phyloP scores from a whole-genome alignment of 768 basidiomycete genomes.

The Lyophyllum decastes region DNA sequence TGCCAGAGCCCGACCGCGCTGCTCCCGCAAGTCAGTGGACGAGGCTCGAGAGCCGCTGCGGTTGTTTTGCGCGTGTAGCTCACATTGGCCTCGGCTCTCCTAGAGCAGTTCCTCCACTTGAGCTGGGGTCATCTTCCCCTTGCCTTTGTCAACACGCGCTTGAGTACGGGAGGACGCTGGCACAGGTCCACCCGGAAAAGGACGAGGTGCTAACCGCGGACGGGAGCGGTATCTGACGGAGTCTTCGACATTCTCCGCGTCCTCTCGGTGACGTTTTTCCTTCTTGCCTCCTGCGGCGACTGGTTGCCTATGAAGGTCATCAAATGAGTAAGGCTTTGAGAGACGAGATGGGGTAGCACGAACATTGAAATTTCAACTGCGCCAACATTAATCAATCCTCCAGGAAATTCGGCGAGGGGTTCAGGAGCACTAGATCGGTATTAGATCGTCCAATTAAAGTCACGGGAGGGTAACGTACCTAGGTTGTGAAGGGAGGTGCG shows the following conservation, averaged over 20 bases:
- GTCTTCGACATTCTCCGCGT: conserved; percentile 1
- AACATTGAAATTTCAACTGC: not conserved
- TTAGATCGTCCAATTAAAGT: not conserved
- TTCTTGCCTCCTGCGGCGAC: not conserved
- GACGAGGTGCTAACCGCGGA: not conserved
- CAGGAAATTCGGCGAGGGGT: not conserved
- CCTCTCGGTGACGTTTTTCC: not conserved
- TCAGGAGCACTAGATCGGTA: not conserved
- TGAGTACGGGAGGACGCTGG: conserved; percentile 2
- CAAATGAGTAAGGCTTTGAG: not conserved
- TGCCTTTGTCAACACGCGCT: conserved; percentile 15
- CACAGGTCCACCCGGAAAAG: not conserved
- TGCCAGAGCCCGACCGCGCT: not conserved
- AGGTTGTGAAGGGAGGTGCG: not conserved
- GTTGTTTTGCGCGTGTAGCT: not conserved
- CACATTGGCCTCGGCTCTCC: not conserved
- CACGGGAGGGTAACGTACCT: not conserved
- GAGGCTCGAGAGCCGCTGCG: not conserved
- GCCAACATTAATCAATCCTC: not conserved
- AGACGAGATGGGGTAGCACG: not conserved
- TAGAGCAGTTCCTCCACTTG: conserved; percentile 13
- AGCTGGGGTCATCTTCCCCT: conserved; percentile 15
- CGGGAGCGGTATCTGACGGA: conserved; percentile 9
- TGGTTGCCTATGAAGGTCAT: not conserved
- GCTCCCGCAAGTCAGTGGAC: not conserved